Evolutionary conservation across 805 yeast genomes (phyloP).

Genomic region (Nakazawaea ambrosiae): DNA sequence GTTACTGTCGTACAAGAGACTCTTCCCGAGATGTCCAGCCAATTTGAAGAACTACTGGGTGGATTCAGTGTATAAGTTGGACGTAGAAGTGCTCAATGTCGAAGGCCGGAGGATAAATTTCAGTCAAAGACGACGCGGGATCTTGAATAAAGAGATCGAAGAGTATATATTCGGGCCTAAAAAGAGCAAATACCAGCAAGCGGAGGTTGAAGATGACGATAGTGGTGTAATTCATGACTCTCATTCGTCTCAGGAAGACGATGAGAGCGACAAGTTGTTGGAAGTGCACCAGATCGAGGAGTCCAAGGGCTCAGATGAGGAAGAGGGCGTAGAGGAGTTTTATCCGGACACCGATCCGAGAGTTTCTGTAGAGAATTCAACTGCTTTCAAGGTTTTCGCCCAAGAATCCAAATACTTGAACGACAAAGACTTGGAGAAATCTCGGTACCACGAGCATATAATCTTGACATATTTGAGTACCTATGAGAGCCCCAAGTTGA

Average conservation of each 20-base stretch:
- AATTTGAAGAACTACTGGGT: neutral
- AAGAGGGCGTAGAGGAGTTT: no score
- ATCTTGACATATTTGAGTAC: slow-evolving; percentile 18
- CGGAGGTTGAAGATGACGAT: neutral
- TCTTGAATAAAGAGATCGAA: neutral
- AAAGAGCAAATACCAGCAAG: neutral
- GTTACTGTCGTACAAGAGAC: neutral
- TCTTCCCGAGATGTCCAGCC: neutral
- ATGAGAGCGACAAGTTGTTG: no score
- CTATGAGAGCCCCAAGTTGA: slow-evolving; percentile 13
- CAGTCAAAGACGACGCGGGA: no score
- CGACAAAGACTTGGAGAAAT: slow-evolving; percentile 17
- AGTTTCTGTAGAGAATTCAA: no score
- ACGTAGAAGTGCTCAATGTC: neutral
- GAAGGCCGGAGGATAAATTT: no score
- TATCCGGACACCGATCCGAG: no score
- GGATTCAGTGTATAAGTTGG: neutral
- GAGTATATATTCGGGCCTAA: neutral
- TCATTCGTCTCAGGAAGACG: no score
- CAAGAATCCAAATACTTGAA: slow-evolving; percentile 13
- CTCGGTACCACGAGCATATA: slow-evolving; percentile 19
- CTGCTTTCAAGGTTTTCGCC: neutral
- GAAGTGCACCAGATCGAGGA: no score
- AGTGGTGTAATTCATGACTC: neutral
- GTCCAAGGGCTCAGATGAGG: no score